Evolutionary conservation across 2,329 filamentous ascomycete genomes (phyloP), one percentile per base, ranked within the genome.

Genomic region (Didymosphaeria variabile): DNA sequence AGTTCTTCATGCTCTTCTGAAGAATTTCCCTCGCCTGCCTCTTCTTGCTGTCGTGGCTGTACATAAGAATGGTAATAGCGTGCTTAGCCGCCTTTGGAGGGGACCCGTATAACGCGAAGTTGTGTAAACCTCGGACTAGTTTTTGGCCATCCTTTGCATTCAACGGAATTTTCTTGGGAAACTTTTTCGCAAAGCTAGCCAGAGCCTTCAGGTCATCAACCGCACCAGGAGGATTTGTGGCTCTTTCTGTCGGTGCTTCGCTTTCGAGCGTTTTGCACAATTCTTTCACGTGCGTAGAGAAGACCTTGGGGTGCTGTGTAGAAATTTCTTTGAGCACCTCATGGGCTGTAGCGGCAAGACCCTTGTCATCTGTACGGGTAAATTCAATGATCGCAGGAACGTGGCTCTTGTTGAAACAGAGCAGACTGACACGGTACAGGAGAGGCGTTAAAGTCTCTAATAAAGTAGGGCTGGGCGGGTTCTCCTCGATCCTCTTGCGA

Each of bases 391-490:
- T 94, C 0, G 92, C 89, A 3, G 94, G 89, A 19, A 99, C 89
- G 75, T 99, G 94, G 75, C 94, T 98, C 72, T 92, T 90, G 80
- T 97, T 99, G 81, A 96, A 97, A 67, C 97, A 87, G 65, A 99
- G 85, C 60, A 92, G 89, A 36, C 92, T 91, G 57, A 90, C 90
- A 46, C 93, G 89, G 75, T 97, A 97, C 5, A 98, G 82, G 17
- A 99, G 83, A 5, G 93, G 91, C 6, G 90, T 87, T 29, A 99
- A 77, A 0, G 93, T 96, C 38, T 97, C 92, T 3, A 96, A 81
- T 50, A 95, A 84, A 31, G 83, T 82, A n/a, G 82, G 77, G 64
- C 87, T 79, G 57, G 86, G 85, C 49, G 89, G 83, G 23, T 87
- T 87, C 57, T 87, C 85, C 68, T 94, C 90, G 38, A 96, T 85